phyloP scores from a whole-genome alignment of 1,284 basidiomycete genomes.

The Xerocomus minutiporus region DNA sequence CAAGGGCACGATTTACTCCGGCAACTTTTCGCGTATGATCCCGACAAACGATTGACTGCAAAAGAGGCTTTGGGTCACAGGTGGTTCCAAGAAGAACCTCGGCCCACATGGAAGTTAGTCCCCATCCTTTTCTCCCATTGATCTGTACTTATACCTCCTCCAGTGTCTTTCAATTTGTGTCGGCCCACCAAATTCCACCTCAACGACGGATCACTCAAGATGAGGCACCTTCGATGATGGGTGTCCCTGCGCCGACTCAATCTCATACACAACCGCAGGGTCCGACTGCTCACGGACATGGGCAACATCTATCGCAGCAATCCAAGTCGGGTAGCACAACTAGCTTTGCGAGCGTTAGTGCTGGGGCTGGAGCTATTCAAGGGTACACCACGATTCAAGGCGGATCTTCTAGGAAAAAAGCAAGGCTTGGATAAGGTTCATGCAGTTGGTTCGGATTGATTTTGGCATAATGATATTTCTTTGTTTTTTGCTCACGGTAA shows the following conservation, averaged over 20 bases:
- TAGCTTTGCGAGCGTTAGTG: conserved; percentile 51
- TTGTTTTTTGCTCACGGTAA: too few species aligned
- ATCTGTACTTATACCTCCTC: conserved; percentile 5
- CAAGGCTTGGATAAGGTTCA: conserved; percentile 37
- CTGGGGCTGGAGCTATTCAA: conserved; percentile 37
- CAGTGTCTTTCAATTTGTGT: conserved; percentile 60
- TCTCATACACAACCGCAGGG: conserved; percentile 36
- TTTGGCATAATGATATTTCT: too few species aligned
- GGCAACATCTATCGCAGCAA: conserved; percentile 40
- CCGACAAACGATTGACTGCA: conserved; percentile 80
- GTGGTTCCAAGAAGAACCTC: conserved; percentile 77
- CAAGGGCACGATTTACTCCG: conserved; percentile 82
- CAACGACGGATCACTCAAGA: conserved; percentile 72
- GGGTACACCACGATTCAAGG: conserved; percentile 32
- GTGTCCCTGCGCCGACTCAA: conserved; percentile 43
- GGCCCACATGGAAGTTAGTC: conserved; percentile 68
- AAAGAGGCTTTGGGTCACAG: conserved; percentile 76
- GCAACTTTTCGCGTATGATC: conserved; percentile 86
- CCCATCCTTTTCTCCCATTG: not conserved
- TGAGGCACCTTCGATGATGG: conserved; percentile 75
- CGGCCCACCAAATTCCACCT: conserved; percentile 59
- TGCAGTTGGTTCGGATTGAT: not conserved
- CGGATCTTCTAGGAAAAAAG: conserved; percentile 42
- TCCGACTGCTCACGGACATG: conserved; percentile 36
- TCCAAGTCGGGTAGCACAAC: conserved; percentile 46